Evolutionary conservation across 352 stramenopile species (phyloP).

Genomic region (Pythium dissimile): DNA sequence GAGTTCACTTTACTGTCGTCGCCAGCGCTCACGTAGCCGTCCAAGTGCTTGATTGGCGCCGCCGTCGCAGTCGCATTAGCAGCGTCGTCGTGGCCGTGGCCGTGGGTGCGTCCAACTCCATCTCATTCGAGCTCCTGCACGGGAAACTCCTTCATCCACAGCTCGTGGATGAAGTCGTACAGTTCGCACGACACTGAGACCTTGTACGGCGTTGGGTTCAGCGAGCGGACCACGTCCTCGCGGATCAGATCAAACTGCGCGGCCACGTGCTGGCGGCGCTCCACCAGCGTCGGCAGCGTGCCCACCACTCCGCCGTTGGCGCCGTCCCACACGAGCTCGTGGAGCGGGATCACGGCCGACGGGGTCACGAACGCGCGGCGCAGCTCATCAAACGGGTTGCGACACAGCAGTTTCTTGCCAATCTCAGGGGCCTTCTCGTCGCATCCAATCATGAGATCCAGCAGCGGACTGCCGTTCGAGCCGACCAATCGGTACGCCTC

Average conservation of each 20-base stretch:
- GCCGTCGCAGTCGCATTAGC: background rate
- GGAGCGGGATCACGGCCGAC: constrained; percentile 85
- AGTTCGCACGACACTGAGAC: constrained; percentile 86
- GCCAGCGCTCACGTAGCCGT: background rate
- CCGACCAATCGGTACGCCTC: constrained; percentile 90
- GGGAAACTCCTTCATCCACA: constrained; percentile 93
- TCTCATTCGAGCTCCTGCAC: constrained; percentile 78
- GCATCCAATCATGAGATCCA: constrained; percentile 89
- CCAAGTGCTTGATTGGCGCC: constrained; percentile 1
- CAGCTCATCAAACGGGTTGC: constrained; percentile 95
- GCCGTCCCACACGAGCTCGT: constrained; percentile 90
- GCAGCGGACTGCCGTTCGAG: constrained; percentile 80
- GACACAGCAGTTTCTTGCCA: constrained; percentile 90
- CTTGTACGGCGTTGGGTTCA: constrained; percentile 97
- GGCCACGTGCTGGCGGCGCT: constrained; percentile 83
- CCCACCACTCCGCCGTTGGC: constrained; percentile 68
- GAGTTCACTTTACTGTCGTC: background rate
- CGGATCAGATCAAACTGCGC: constrained; percentile 92
- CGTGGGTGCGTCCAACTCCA: background rate
- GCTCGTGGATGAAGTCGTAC: constrained; percentile 94
- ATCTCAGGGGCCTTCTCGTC: constrained; percentile 78
- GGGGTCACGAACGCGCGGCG: constrained; percentile 94
- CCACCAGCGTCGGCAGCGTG: constrained; percentile 65
- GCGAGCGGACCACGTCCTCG: constrained; percentile 91
- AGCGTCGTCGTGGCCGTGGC: too few relatives aligned